Evolutionary conservation across 75 land plant genomes (phyloP).

Genomic region (Selaginella tamariscina): DNA sequence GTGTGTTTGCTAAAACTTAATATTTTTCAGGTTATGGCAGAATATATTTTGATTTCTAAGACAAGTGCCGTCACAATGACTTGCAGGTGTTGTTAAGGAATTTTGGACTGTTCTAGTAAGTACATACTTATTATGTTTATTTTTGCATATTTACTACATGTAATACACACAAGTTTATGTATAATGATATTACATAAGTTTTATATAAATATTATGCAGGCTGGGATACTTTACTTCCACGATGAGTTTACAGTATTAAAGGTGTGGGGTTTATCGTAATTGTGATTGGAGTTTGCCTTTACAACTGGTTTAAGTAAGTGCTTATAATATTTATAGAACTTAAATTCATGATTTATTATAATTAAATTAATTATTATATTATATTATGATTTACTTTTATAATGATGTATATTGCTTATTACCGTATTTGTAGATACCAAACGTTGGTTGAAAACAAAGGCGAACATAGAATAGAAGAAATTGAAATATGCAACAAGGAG

Average conservation of each 20-base stretch:
- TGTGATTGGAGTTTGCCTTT: slow-evolving; percentile 80
- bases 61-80: slow-evolving; percentile 98
- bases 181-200: background rate
- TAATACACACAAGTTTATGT: background rate
- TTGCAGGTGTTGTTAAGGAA: slow-evolving; percentile 94
- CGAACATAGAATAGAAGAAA: too few relatives aligned
- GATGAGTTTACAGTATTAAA: slow-evolving; percentile 69
- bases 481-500: too few relatives aligned
- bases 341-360: too few relatives aligned
- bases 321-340: too few relatives aligned
- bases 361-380: too few relatives aligned
- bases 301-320: slow-evolving; percentile 99
- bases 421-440: too few relatives aligned
- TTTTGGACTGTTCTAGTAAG: slow-evolving; percentile 91
- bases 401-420: too few relatives aligned
- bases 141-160: background rate
- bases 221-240: slow-evolving; percentile 80
- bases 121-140: background rate
- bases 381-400: too few relatives aligned
- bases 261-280: slow-evolving; percentile 68
- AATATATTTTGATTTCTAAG: slow-evolving; percentile 77
- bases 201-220: slow-evolving; percentile 32
- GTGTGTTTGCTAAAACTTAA: background rate
- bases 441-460: too few relatives aligned
- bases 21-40: slow-evolving; percentile 67